Evolutionary conservation across 192 early-diverging fungal genomes (phyloP).

Genomic region (Coemansia sp.): DNA sequence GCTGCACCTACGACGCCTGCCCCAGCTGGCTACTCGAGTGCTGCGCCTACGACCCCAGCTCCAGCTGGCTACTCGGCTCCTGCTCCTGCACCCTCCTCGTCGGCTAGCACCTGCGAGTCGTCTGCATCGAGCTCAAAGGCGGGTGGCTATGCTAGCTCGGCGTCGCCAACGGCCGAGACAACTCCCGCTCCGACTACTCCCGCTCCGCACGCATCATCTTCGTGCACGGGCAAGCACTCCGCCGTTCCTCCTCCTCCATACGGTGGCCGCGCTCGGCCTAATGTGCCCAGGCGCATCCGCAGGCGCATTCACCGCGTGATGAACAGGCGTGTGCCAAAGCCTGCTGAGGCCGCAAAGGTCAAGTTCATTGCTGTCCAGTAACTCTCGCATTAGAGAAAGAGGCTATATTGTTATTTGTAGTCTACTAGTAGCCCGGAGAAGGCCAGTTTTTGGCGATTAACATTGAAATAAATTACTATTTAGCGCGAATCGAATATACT

Average conservation of each 20-base stretch:
- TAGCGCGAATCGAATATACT: too few relatives aligned
- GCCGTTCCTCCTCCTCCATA: background rate
- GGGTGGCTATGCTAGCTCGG: background rate
- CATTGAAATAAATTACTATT: too few relatives aligned
- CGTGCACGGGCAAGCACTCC: background rate
- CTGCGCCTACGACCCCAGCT: background rate
- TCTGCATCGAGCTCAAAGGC: background rate
- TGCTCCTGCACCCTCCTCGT: background rate
- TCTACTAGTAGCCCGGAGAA: too few relatives aligned
- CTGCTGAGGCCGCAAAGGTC: too few relatives aligned
- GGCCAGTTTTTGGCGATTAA: too few relatives aligned
- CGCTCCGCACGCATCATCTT: background rate
- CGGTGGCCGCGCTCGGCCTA: background rate
- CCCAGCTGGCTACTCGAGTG: background rate
- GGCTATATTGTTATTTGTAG: too few relatives aligned
- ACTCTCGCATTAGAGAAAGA: too few relatives aligned
- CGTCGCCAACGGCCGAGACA: background rate
- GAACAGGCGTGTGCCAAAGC: background rate
- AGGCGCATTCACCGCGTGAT: slow-evolving; percentile 21
- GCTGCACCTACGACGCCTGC: background rate
- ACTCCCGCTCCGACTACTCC: background rate
- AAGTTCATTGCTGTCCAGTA: too few relatives aligned
- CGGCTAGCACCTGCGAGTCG: background rate
- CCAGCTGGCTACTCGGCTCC: background rate
- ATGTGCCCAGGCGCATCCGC: slow-evolving; percentile 17